These are phyloP conservation scores for cucumber (Cucumis sativus) DNA, from an alignment of 306 rosid species.

Conservation along the genomic window Cucumber_9930_V3 NC_026656.2:19712001-19712500, in stretches of 20 bases:
- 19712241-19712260: slow-evolving; percentile 8
- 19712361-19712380: slow-evolving; percentile 7
- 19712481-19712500: too few relatives aligned
- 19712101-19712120: background rate
- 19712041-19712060: slow-evolving; percentile 2
- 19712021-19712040: background rate
- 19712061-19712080: background rate
- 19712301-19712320: slow-evolving; percentile 8
- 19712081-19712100: background rate
- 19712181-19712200: slow-evolving; percentile 27
- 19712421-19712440: slow-evolving; percentile 17
- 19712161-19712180: background rate
- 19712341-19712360: slow-evolving; percentile 22
- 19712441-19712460: slow-evolving; percentile 16
- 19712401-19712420: slow-evolving; percentile 3
- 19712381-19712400: slow-evolving; percentile 5
- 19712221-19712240: slow-evolving; percentile 4
- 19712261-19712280: slow-evolving; percentile 8
- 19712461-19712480: too few relatives aligned
- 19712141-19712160: background rate
- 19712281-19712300: slow-evolving; percentile 39
- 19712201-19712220: slow-evolving; percentile 55
- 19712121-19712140: background rate
- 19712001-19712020: too few relatives aligned
- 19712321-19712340: slow-evolving; percentile 6